Evolutionary conservation across 2,329 filamentous ascomycete genomes (phyloP), one percentile per base, ranked within the genome.

Genomic region (Canariomyces notabilis): DNA sequence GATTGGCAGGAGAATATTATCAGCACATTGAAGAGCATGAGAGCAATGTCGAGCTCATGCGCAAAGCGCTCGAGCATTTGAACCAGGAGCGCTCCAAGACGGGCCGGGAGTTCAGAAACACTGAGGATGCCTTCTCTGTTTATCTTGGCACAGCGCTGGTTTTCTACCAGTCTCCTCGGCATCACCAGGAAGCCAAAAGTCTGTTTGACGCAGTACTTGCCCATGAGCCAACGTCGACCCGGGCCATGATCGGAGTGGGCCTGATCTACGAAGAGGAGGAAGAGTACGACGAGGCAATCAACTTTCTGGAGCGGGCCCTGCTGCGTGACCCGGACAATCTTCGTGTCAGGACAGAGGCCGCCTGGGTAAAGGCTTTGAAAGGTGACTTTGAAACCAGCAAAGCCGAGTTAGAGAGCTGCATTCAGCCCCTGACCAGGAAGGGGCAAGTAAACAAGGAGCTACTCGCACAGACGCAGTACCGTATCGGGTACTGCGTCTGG

Each of bases 191-290:
- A 67, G 90, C 93, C 2, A 91, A 88, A 61, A 67, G 67, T n/a
- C 74, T 96, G 0, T 97, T 98, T 56, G 83, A 95, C 56, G 78
- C 78, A 22, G 86, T 97, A 5, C 74, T 98, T 1, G 72, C 79
- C 38, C 79, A 85, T 20, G 89, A 94, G 46, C 76, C 82, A 2
- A 80, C 79, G 2, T 90, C 86, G 1, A 94, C 89, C 0, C 71
- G 82, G 22, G 90, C 90, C 2, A 72, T 98, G 51, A 87, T 97
- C 37, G 93, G 93, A 1, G 81, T 96, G 26, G 94, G 93, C 1
- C 68, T 97, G 19, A 91, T 98, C 33, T 84, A 90, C 37, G 89
- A 96, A 64, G 93, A 97, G 58, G 89, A 95, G 54, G 85, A 95
- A 59, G 86, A 97, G 52, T 96, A 87, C 58, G 74, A 79, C 37